phyloP scores from a whole-genome alignment of 495 filamentous ascomycete species.

The Annulohypoxylon stygium region DNA sequence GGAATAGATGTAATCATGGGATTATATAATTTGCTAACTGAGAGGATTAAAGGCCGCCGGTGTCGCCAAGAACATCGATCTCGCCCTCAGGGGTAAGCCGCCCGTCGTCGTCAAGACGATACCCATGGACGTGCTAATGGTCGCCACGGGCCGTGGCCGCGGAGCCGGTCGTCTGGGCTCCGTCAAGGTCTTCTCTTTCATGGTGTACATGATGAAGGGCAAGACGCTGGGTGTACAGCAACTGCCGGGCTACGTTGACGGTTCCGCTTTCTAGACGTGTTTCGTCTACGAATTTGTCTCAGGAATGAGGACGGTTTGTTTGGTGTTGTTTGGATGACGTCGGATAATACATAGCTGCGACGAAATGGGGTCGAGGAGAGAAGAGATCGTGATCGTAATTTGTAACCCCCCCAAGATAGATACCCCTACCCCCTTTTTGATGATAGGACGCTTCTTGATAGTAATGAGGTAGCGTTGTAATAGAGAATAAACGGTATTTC shows the following conservation, averaged over 20 bases:
- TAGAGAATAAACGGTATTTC: conserved; percentile 27
- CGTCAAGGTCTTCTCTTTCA: conserved; percentile 56
- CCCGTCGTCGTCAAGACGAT: conserved; percentile 55
- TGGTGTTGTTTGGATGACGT: neutral
- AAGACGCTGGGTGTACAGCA: conserved; percentile 54
- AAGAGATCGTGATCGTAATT: conserved; percentile 28
- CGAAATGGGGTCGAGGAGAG: conserved; percentile 20
- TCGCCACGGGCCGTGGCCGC: conserved; percentile 56
- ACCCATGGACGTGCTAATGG: conserved; percentile 58
- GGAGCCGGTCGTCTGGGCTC: conserved; percentile 56
- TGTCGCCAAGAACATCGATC: conserved; percentile 61
- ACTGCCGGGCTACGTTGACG: conserved; percentile 55
- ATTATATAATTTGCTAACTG: neutral
- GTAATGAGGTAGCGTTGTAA: conserved; percentile 21
- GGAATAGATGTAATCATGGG: neutral
- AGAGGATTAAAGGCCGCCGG: conserved; percentile 50
- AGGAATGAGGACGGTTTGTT: neutral
- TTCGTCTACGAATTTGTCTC: neutral
- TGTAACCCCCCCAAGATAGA: conserved; percentile 37
- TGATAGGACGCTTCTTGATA: conserved; percentile 27
- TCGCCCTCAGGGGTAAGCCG: conserved; percentile 51
- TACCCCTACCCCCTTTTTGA: conserved; percentile 36
- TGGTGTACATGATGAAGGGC: conserved; percentile 60
- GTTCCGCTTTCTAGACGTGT: conserved; percentile 52
- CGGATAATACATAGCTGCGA: conserved; percentile 6